Evolutionary conservation across 1,139 yeast species (phyloP), one percentile per base, ranked within the genome.

Genomic region (Lodderomyces orthopsilosis): DNA sequence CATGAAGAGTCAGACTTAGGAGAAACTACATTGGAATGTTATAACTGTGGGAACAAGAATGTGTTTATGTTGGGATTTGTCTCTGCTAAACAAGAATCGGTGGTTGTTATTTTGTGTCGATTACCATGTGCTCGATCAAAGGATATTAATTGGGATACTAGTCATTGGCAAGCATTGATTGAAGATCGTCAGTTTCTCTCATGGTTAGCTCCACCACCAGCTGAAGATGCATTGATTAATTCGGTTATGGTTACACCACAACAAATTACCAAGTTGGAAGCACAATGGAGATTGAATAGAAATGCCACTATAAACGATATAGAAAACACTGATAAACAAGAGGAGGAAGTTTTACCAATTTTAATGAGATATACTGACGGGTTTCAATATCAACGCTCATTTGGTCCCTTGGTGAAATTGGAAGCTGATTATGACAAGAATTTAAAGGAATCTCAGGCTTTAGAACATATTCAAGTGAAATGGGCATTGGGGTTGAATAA

Each of bases 1-100:
- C 97, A 90, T 59, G 83, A 81, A 34, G 86, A 86, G 32, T 83
- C 93, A 0, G 93, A 87, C 49, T 69, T 90, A 37, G 97, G 97
- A 12, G 96, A 85, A 45, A 84, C 93, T 3, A 75, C 81, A 1
- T 68, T 91, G 48, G 97, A 91, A 61, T 91, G 98, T 66, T 91
- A 90, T 65, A 85, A 84, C 57, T 91, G 97, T 69, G 96, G 96
- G 19, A 81, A 79, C 57, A 79, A 74, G 47, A 91, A 90, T 55
- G 87, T 85, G 4, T 91, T 91, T 56, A 72, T 85, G 24, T 69
- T 91, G 38, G 98, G 98, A 1, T 89, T 84, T 64, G 95, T 91
- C 14, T 78, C 91, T 27, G 96, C 97, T 4, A 88, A 87, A 55
- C 79, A 83, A 48, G 95, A 88, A 53, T 84, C 91, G 4, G 91